These are phyloP conservation scores for Aaosphaeria pasadenensis DNA, from an alignment of 2,329 filamentous ascomycete species.

Conservation along the genomic window DNA sequence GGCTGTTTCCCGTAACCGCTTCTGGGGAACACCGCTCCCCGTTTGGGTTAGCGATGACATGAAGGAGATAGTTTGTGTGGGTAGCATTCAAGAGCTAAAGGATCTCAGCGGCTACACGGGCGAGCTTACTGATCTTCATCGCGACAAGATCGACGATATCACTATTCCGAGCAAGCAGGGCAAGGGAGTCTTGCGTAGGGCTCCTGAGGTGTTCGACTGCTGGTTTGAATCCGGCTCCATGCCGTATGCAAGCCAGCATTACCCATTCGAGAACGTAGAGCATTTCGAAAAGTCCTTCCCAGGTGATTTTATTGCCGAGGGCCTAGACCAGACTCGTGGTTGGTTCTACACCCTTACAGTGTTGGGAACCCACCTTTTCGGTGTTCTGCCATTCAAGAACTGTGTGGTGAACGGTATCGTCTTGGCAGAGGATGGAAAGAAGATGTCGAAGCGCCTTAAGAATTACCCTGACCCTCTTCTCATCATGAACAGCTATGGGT, in stretches of 20 bases:
- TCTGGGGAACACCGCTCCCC: conserved; percentile 92
- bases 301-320: conserved; percentile 91
- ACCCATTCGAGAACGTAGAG: conserved; percentile 85
- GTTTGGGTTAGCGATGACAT: conserved; percentile 89
- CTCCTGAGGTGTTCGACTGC: conserved; percentile 91
- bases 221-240: conserved; percentile 97
- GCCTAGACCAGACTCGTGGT: conserved; percentile 87
- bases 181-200: conserved; percentile 75
- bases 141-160: conserved; percentile 90
- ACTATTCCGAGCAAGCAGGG: conserved; percentile 89
- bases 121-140: conserved; percentile 81
- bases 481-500: conserved; percentile 84
- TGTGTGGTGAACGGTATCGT: conserved; percentile 97
- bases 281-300: conserved; percentile 79
- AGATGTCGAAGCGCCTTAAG: conserved; percentile 97
- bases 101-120: conserved; percentile 82
- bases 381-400: conserved; percentile 84
- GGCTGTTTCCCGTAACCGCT: conserved; percentile 91
- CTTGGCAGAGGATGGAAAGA: conserved; percentile 91
- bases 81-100: conserved; percentile 80
- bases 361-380: conserved; percentile 83
- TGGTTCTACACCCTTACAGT: conserved; percentile 97
- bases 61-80: conserved; percentile 82
- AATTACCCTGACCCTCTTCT: conserved; percentile 88
- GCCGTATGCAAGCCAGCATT: conserved; percentile 89